A percentile compares a stretch with the other conserved stretches of the same genome.
phyloP scores from a whole-genome alignment of 2,329 filamentous ascomycete genomes.

The Bipolaris gigantea region DNA sequence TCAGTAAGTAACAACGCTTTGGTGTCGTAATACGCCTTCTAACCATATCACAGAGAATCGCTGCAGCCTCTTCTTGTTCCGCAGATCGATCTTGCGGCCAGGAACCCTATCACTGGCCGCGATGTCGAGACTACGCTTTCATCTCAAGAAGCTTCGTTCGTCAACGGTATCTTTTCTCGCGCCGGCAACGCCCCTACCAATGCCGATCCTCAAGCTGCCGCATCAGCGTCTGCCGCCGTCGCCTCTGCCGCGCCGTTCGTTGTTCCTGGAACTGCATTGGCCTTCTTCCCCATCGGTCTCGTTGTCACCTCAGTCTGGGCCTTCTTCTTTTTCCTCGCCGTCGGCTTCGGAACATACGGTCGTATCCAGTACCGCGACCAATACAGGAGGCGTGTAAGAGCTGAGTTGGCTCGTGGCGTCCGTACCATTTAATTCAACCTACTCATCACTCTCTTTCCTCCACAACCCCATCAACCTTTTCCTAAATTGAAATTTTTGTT shows the following conservation, averaged over 20 bases:
- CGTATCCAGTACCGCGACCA: constrained; percentile 67
- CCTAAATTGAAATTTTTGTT: not conserved
- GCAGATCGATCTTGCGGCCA: constrained; percentile 66
- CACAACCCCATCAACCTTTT: not conserved
- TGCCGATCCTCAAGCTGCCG: constrained; percentile 47
- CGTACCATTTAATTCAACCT: constrained; percentile 38
- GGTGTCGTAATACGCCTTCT: constrained; percentile 2
- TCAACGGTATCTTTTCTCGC: constrained; percentile 69
- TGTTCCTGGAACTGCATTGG: constrained; percentile 67
- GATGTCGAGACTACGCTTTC: constrained; percentile 66
- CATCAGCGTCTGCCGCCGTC: constrained; percentile 48
- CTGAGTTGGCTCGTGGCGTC: constrained; percentile 39
- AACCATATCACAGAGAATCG: constrained; percentile 50
- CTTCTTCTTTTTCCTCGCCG: constrained; percentile 55
- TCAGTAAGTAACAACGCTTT: constrained; percentile 55
- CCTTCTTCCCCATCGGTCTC: constrained; percentile 71
- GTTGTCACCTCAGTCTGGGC: constrained; percentile 67
- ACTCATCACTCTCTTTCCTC: not conserved
- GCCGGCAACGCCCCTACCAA: constrained; percentile 54
- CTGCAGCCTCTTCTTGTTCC: constrained; percentile 69
- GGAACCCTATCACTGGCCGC: constrained; percentile 51
- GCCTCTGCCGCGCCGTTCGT: constrained; percentile 59
- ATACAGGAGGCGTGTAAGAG: constrained; percentile 58
- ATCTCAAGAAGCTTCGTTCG: constrained; percentile 70
- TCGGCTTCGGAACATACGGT: constrained; percentile 66